A percentile compares a stretch with the other conserved stretches of the same genome.
Conservation (phyloP, 2,329 filamentous ascomycete genomes). For the Colletotrichum magnum region DNA sequence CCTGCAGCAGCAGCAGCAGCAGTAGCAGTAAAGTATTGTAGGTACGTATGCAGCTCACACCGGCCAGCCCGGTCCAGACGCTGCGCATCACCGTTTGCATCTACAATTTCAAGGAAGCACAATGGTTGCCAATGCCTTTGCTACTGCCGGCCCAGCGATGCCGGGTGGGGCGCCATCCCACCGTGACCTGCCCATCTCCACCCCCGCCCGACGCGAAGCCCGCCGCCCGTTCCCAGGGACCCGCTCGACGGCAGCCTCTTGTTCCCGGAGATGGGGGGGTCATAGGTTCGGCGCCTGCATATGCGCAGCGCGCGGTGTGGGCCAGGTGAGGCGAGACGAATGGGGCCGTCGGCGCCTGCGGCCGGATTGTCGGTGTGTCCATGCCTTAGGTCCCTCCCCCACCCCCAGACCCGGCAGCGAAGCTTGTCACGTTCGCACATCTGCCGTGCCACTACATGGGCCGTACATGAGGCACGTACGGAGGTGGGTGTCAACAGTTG, state of each 20-base stretch:
- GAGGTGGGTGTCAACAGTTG: background rate
- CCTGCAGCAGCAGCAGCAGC: background rate
- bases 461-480: no score
- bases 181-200: no score
- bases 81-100: background rate
- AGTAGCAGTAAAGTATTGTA: no score
- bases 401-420: background rate
- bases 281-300: slow-evolving; percentile 21
- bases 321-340: slow-evolving; percentile 28
- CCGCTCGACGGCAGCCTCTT: no score
- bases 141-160: no score
- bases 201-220: no score
- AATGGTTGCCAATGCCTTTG: no score
- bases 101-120: background rate
- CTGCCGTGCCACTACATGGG: slow-evolving; percentile 17
- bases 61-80: slow-evolving; percentile 9
- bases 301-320: background rate
- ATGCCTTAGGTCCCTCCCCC: background rate
- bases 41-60: no score
- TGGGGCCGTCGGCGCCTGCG: slow-evolving; percentile 16
- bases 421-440: slow-evolving; percentile 22
- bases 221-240: no score
- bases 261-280: slow-evolving; percentile 2
- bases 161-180: no score
- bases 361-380: slow-evolving; percentile 36